A percentile compares a stretch with the other conserved stretches of the same genome.
phyloP scores from a whole-genome alignment of 352 stramenopile species.

The Blastocystis sp. region DNA sequence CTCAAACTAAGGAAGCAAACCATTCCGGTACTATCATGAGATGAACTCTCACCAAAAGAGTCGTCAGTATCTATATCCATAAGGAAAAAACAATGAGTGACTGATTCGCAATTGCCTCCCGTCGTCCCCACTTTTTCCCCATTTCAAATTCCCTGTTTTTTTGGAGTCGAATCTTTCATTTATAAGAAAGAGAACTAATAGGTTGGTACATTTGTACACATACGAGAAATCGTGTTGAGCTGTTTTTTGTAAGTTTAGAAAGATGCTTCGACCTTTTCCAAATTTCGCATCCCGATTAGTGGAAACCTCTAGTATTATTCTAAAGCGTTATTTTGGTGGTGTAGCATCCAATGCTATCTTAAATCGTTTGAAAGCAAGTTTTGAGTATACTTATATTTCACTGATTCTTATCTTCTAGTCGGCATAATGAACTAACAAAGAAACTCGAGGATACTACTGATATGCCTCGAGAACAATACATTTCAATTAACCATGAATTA shows the following conservation, averaged over 20 bases:
- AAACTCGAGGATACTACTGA: constrained; percentile 35
- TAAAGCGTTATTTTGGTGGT: background rate
- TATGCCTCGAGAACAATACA: constrained; percentile 51
- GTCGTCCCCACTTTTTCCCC: background rate
- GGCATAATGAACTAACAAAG: constrained; percentile 13
- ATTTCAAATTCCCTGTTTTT: too few relatives aligned
- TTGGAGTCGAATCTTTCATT: background rate
- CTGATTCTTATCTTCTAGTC: background rate
- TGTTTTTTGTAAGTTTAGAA: background rate
- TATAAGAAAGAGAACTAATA: background rate
- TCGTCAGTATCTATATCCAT: constrained; percentile 58
- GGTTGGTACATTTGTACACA: background rate
- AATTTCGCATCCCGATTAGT: background rate
- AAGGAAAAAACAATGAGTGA: background rate
- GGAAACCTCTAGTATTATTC: background rate
- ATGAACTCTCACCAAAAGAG: constrained; percentile 31
- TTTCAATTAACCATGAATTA: constrained; percentile 48
- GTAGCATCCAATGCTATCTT: background rate
- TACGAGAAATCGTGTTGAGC: background rate
- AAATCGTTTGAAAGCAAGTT: constrained; percentile 29
- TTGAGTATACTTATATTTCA: background rate
- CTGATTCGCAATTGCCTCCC: background rate
- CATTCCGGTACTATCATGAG: constrained; percentile 23
- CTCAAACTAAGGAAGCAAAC: background rate
- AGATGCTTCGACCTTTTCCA: background rate